phyloP scores from a whole-genome alignment of 164 flowering plant genomes.

The Pachysandra terminalis region DNA sequence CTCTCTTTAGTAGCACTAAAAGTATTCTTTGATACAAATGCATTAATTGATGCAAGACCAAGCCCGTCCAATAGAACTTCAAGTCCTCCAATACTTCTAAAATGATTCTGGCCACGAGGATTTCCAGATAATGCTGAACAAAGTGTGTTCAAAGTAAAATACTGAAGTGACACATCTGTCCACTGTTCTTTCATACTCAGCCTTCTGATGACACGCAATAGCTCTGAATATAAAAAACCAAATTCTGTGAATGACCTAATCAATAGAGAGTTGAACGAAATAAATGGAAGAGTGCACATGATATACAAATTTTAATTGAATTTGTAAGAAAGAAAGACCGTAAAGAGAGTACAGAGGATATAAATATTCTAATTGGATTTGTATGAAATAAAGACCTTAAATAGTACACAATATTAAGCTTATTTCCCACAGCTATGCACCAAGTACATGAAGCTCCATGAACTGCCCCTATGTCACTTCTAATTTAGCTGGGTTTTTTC shows the following conservation, averaged over 20 bases:
- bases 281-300: background rate
- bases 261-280: background rate
- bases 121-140: slow-evolving; percentile 65
- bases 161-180: slow-evolving; percentile 62
- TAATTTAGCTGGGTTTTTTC: no score
- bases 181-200: slow-evolving; percentile 72
- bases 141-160: slow-evolving; percentile 65
- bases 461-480: no score
- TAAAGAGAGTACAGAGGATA: no score
- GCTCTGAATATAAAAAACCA: slow-evolving; percentile 46
- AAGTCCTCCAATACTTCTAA: slow-evolving; percentile 96
- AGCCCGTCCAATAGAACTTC: slow-evolving; percentile 95
- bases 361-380: no score
- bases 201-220: slow-evolving; percentile 82
- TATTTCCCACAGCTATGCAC: no score
- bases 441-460: no score
- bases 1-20: slow-evolving; percentile 29
- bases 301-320: background rate
- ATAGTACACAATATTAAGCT: background rate
- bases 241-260: background rate
- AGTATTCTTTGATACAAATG: slow-evolving; percentile 23
- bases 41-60: slow-evolving; percentile 52
- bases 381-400: slow-evolving; percentile 7
- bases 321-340: background rate
- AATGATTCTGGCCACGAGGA: slow-evolving; percentile 92